Evolutionary conservation across 805 yeast genomes (phyloP), one percentile per base, ranked within the genome.

Genomic region (Sugiyamaella chiloensis): DNA sequence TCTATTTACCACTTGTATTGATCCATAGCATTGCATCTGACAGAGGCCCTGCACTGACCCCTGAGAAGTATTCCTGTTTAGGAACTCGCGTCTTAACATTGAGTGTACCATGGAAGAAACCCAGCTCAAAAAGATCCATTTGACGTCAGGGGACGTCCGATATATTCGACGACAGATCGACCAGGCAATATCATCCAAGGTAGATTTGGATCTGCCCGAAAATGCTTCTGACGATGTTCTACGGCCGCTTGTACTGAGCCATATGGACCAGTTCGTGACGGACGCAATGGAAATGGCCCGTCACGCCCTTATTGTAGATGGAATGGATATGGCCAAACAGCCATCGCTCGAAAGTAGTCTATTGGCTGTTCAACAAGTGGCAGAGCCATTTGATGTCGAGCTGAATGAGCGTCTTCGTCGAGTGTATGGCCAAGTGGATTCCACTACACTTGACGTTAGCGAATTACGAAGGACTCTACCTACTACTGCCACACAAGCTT

Each of bases 341-440:
- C 54, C 57, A 12, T 46, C 57, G 35, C 44, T 69, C 17, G 52
- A 55, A 30, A 37, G 53, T 5, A 34, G 36, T 21, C 41, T 57
- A 65, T 8, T 45, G 56, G 7, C 58, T 55, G 31, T 39, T 32
- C 21, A 56, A 21, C 51, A 56, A 48, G 74, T 74, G 48, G 73
- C 80, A 6, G 93, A 83, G 60, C 88, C 90, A 0, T 85, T 83
- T 62, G 91, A 87, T 59, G 65, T 75, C 32, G 80, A 74, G 16
- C 63, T 85, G 50, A 83, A 84, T 61, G 81, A 77, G 48, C 62
- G 71, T 47, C 73, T 86, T 24, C 69, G 91, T 40, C 69, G 73
- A 42, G 56, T 78, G 42, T 77, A 85, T 52, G 72, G 73, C 42
- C 71, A 74, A 31, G 81, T 85, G 49, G 95, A 87, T 53, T 74